Base-by-base conservation (phyloP, 1,139 yeast species). In the Taphrina sp. region DNA sequence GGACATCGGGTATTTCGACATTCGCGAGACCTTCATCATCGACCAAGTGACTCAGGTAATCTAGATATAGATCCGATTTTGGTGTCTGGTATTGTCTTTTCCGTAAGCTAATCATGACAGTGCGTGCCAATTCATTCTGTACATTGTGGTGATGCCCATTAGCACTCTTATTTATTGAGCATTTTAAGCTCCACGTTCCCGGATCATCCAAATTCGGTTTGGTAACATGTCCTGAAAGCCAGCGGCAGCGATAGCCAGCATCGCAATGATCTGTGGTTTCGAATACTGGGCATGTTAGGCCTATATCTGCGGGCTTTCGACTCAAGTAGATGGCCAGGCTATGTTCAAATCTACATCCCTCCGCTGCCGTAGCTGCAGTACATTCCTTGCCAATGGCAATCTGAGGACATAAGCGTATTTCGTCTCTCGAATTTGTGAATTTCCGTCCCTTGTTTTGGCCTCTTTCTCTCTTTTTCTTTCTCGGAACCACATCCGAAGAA, bases 231-330 rank as follows among this genome's bases (percentile, higher is more conserved):
- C 61, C 58, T 5, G 31, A n/a, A 59, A 92, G 75, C 89, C 96
- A 94, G 65, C 96, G 79, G 72, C 99, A 92, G 68, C 86, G 89
- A 65, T 86, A 72, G 0, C 98, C 98, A 60, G 85, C 78, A 1
- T 96, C 95, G 74, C 99, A 92, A 65, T 80, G 83, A 0, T 98
- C 98, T 53, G 88, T 74, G 1, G 86, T 85, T 43, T 74, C 75
- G 66, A 71, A 89, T 1, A 88, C 96, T 0, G 98, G 97, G 71
- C 99, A 92, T 1, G 65, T 64, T 0, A 94, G 87, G 14, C 76
- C 80, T 28, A 88, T 71, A 67, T 92, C 97, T 0, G 71, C 75
- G 0, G 82, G 84, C 70, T 92, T 92, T 31, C 78, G 69, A 0
- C 68, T 72, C 38, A 94, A 69, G 66, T 88, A 92, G 49, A 69